Evolutionary conservation across 257 asterid genomes (phyloP), one percentile per base, ranked within the genome.

Genomic region (Gardenia jasminoides): DNA sequence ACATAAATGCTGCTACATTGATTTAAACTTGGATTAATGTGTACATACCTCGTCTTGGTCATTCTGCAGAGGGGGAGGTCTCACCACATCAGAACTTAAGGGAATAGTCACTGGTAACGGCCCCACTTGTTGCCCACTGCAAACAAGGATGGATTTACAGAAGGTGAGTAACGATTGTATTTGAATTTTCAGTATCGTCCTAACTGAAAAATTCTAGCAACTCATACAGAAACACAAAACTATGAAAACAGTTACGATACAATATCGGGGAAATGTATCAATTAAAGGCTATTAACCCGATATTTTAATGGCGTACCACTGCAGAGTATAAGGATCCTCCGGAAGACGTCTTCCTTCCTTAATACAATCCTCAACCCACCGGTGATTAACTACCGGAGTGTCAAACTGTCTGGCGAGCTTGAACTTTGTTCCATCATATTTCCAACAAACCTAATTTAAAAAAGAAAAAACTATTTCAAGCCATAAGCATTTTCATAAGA

Each of bases 311-410:
- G 58, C 82, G 67, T 86, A 96, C 99, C 99, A 83, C 80, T 82
- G 83, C 50, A 74, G 83, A 64, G 85, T 84, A 83, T 88, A 93
- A 0, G 92, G 92, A 41, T 75, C 80, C 88, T 87, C 99, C 0
- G 89, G 79, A 81, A 93, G 88, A 58, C 91, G 90, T 75, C 80
- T 87, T 54, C 96, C 94, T 70, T 85, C 78, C 85, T 80, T 90
- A 41, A 87, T 77, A 76, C 99, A 96, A 70, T 92, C 97, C 87
- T 96, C 98, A 74, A 96, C 62, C 99, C 99, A 96, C 73, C 90
- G 83, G 80, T 96, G 97, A 80, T 93, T 96, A 82, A 93, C 93
- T 54, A 90, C 80, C 28, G 52, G 65, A 7, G 82, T 88, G 58
- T 84, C 85, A 8, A 89, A 80, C 82, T 83, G 85, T 79, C 76